Evolutionary conservation across 352 stramenopile genomes (phyloP).

Genomic region (Globisporangium echinulatum): DNA sequence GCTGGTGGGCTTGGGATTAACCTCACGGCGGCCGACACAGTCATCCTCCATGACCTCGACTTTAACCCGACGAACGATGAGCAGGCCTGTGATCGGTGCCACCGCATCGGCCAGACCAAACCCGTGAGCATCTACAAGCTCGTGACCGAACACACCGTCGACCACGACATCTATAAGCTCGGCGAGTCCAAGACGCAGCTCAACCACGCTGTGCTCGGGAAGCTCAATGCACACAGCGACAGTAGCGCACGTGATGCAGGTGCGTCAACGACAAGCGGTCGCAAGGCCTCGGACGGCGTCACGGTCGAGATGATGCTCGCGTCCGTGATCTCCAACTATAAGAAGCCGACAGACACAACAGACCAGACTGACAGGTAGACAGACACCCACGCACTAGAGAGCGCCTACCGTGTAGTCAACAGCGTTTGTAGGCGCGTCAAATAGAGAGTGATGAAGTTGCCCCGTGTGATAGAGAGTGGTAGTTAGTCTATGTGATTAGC

Average conservation of each 20-base stretch:
- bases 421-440: too few species aligned
- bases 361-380: background rate
- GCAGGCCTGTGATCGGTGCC: conserved; percentile 86
- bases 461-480: too few species aligned
- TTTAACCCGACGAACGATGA: conserved; percentile 85
- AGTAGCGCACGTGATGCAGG: conserved; percentile 8
- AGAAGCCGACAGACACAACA: conserved; percentile 7
- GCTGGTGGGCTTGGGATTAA: conserved; percentile 98
- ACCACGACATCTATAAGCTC: conserved; percentile 89
- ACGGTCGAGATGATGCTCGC: conserved; percentile 80
- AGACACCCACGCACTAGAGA: background rate
- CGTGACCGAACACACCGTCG: conserved; percentile 86
- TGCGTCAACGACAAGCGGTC: conserved; percentile 9
- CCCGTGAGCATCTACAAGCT: conserved; percentile 91
- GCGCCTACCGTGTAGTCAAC: too few species aligned
- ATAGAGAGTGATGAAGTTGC: too few species aligned
- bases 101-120: conserved; percentile 88
- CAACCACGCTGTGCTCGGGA: conserved; percentile 80
- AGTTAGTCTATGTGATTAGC: too few species aligned
- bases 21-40: conserved; percentile 88
- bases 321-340: conserved; percentile 75
- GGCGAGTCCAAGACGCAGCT: conserved; percentile 81
- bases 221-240: conserved; percentile 59
- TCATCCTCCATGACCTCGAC: conserved; percentile 86
- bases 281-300: conserved; percentile 24